A percentile compares a stretch with the other conserved stretches of the same genome.
Evolutionary conservation across 805 yeast species (phyloP).

Genomic region (Wickerhamomyces xylosicus): DNA sequence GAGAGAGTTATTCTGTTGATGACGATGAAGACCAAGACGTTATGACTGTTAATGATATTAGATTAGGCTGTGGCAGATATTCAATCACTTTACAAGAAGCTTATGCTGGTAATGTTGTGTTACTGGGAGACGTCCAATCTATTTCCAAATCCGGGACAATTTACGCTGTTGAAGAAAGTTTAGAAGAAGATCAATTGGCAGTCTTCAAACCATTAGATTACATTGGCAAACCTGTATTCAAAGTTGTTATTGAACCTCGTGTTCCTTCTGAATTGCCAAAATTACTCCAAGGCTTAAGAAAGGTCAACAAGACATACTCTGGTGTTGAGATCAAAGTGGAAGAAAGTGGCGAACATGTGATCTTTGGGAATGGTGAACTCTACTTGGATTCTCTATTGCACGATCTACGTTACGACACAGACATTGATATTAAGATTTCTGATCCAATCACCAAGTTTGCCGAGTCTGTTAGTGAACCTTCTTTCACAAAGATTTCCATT

Average conservation of each 20-base stretch:
- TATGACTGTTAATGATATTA: conserved; percentile 22
- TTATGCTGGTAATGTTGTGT: conserved; percentile 56
- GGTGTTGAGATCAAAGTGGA: conserved; percentile 65
- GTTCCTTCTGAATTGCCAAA: conserved; percentile 71
- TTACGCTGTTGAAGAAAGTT: conserved; percentile 16
- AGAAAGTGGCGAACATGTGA: conserved; percentile 79
- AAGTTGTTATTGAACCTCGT: conserved; percentile 75
- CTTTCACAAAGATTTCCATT: conserved; percentile 59
- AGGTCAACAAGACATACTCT: conserved; percentile 50
- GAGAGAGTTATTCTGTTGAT: conserved; percentile 36
- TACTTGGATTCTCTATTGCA: conserved; percentile 76
- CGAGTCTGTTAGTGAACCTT: conserved; percentile 61
- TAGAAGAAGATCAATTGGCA: conserved; percentile 10
- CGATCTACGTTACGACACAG: conserved; percentile 54
- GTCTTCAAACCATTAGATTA: conserved; percentile 33
- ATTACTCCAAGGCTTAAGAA: conserved; percentile 59
- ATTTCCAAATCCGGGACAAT: conserved; percentile 57
- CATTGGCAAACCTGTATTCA: conserved; percentile 50
- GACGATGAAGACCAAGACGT: conserved; percentile 39
- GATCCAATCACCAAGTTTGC: conserved; percentile 74
- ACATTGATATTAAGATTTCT: conserved; percentile 68
- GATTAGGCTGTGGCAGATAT: conserved; percentile 63
- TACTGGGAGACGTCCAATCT: conserved; percentile 55
- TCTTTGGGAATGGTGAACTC: conserved; percentile 80
- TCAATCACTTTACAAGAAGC: conserved; percentile 42